A percentile compares a stretch with the other conserved stretches of the same genome.
Evolutionary conservation across 2,329 filamentous ascomycete genomes (phyloP).

Genomic region (Arthrobotrys sinensis): DNA sequence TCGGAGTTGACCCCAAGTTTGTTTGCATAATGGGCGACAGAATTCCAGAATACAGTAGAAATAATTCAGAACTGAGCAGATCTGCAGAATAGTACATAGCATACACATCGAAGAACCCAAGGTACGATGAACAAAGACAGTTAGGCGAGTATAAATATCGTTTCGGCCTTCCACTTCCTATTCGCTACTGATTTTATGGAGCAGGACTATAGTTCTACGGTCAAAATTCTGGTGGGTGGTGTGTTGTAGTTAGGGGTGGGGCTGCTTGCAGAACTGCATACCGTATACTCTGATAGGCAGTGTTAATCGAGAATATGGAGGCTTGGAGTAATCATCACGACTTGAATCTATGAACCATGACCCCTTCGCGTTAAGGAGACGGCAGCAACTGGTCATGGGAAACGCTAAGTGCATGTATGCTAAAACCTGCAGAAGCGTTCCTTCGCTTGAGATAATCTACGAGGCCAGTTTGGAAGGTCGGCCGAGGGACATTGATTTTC

Average conservation of each 20-base stretch:
- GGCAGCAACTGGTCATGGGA: constrained; percentile 25
- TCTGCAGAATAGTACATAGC: too few relatives aligned
- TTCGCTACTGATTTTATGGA: neutral
- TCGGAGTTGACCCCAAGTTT: too few relatives aligned
- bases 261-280: neutral
- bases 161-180: neutral
- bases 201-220: neutral
- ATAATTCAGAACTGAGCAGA: too few relatives aligned
- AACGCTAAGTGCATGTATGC: constrained; percentile 14
- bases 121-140: too few relatives aligned
- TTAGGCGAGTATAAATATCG: too few relatives aligned
- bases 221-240: neutral
- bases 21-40: too few relatives aligned
- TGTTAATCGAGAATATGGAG: constrained; percentile 11
- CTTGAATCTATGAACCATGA: neutral
- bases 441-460: constrained; percentile 31
- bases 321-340: constrained; percentile 17
- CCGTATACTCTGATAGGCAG: constrained; percentile 4
- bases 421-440: constrained; percentile 20
- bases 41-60: too few relatives aligned
- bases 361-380: constrained; percentile 21
- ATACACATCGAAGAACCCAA: too few relatives aligned
- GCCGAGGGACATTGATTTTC: constrained; percentile 16
- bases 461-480: constrained; percentile 44
- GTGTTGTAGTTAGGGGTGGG: constrained; percentile 10